These are phyloP conservation scores for Fusarium clavum DNA, from an alignment of 2,329 filamentous ascomycete species.

Conservation along the genomic window DNA sequence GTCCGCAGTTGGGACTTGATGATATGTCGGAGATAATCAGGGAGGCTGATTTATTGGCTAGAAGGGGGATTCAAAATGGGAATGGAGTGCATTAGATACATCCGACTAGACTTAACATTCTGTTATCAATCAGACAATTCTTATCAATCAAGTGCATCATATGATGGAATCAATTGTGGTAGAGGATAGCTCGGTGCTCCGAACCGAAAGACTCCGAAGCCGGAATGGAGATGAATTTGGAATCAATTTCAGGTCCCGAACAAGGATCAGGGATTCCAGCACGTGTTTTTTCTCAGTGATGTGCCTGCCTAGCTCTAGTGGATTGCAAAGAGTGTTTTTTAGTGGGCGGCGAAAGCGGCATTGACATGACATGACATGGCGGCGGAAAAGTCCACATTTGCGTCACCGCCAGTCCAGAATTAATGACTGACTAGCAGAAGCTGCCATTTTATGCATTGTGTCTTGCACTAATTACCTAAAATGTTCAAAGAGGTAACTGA, in stretches of 20 bases:
- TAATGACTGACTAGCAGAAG: too few relatives aligned
- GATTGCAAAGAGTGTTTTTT: neutral
- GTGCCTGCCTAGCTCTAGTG: neutral
- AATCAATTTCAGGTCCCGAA: conserved; percentile 16
- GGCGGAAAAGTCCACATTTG: conserved; percentile 9
- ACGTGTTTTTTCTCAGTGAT: conserved; percentile 15
- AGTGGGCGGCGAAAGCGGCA: conserved; percentile 9
- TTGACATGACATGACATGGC: conserved; percentile 1
- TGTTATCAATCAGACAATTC: conserved; percentile 5
- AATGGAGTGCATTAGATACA: neutral
- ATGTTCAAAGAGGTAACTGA: neutral
- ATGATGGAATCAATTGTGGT: neutral
- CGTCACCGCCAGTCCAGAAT: conserved; percentile 17
- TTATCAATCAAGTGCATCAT: conserved; percentile 8
- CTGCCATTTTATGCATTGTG: too few relatives aligned
- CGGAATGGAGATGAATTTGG: conserved; percentile 16
- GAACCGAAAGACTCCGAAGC: conserved; percentile 21
- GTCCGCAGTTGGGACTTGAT: conserved; percentile 4
- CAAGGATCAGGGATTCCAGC: conserved; percentile 11
- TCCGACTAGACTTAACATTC: neutral
- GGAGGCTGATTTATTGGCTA: conserved; percentile 7
- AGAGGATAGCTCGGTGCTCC: conserved; percentile 1
- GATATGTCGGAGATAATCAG: conserved; percentile 17
- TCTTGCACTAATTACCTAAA: conserved; percentile 21
- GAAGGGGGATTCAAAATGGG: neutral